These are phyloP conservation scores for Xylaria sp. DNA, from an alignment of 2,329 filamentous ascomycete genomes.

Conservation along the genomic window DNA sequence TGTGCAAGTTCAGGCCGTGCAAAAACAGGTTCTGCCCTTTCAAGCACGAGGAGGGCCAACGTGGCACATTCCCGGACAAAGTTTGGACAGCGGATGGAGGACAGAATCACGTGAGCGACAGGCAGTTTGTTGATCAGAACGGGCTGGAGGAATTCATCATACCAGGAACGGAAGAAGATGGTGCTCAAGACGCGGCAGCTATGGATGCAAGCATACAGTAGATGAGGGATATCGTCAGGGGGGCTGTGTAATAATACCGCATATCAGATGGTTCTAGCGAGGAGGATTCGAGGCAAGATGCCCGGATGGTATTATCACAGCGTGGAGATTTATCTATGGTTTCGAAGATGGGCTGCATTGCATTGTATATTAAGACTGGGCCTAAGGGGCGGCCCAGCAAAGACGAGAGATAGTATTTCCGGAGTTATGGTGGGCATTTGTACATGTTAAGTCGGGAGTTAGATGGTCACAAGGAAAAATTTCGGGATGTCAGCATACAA, in stretches of 20 bases:
- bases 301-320: neutral
- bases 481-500: slow-evolving; percentile 46
- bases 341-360: slow-evolving; percentile 25
- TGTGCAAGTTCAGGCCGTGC: slow-evolving; percentile 93
- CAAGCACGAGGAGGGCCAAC: slow-evolving; percentile 91
- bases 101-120: slow-evolving; percentile 82
- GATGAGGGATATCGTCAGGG: neutral
- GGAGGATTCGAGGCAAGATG: slow-evolving; percentile 2
- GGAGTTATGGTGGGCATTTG: slow-evolving; percentile 32
- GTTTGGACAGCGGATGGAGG: slow-evolving; percentile 80
- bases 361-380: slow-evolving; percentile 39
- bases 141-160: slow-evolving; percentile 78
- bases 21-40: slow-evolving; percentile 88
- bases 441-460: slow-evolving; percentile 47
- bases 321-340: slow-evolving; percentile 23
- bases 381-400: slow-evolving; percentile 7
- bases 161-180: slow-evolving; percentile 61
- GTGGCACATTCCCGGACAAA: slow-evolving; percentile 85
- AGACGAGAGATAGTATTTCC: slow-evolving; percentile 22
- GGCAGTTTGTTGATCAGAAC: slow-evolving; percentile 83
- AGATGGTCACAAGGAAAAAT: slow-evolving; percentile 45
- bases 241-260: slow-evolving; percentile 7
- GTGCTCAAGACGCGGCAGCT: slow-evolving; percentile 42
- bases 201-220: slow-evolving; percentile 41
- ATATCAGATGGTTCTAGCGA: neutral